phyloP scores from a whole-genome alignment of 345 rosid species.

The Arabis hirsuta region DNA sequence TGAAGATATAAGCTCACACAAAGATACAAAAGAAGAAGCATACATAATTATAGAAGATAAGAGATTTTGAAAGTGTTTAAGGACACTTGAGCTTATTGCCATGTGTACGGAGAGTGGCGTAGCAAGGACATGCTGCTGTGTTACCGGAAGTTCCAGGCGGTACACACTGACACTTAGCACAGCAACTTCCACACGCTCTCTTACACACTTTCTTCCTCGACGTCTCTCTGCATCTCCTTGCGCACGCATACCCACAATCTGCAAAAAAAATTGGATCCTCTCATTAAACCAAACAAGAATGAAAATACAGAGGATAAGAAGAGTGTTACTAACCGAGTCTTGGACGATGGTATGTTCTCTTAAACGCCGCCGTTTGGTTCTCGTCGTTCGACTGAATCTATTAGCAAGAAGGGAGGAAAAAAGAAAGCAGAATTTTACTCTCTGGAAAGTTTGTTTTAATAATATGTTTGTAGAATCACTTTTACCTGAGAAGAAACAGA shows the following conservation, averaged over 20 bases:
- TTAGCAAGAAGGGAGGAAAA: constrained; percentile 16
- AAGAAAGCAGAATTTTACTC: background rate
- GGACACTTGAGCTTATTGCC: constrained; percentile 67
- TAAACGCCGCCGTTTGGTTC: constrained; percentile 34
- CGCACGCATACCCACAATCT: constrained; percentile 58
- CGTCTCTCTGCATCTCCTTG: constrained; percentile 59
- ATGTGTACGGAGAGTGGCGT: constrained; percentile 55
- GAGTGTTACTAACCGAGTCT: constrained; percentile 32
- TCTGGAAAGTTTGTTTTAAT: background rate
- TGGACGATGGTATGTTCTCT: constrained; percentile 37
- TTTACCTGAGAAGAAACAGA: constrained; percentile 40
- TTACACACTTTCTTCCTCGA: constrained; percentile 59
- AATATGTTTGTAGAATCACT: background rate
- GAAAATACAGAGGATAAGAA: background rate
- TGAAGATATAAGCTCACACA: constrained; percentile 18
- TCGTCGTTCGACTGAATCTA: constrained; percentile 38
- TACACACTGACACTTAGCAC: constrained; percentile 66
- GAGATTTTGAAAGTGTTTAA: constrained; percentile 26
- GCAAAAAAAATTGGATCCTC: background rate
- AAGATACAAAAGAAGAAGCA: constrained; percentile 15
- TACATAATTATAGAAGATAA: background rate
- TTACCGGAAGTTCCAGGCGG: constrained; percentile 69
- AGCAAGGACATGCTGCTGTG: constrained; percentile 59
- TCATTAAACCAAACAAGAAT: background rate
- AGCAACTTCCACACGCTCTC: constrained; percentile 71